Conservation (phyloP, 805 yeast genomes). For the Blastobotrys americana region DNA sequence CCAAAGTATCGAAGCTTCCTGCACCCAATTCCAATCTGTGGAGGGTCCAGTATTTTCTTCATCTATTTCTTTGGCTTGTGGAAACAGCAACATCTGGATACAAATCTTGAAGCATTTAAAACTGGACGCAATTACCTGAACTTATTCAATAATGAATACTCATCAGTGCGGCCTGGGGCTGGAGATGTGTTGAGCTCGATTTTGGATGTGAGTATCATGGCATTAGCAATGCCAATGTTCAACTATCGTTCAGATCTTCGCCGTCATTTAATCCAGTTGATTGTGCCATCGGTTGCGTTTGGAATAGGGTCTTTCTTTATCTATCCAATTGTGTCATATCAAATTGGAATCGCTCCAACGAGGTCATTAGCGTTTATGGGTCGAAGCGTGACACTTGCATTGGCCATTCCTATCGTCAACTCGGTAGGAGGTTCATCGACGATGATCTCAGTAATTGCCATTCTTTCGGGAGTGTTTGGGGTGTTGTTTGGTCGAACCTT, state of each 20-base stretch:
- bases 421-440: conserved; percentile 62
- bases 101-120: conserved; percentile 52
- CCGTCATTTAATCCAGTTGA: conserved; percentile 49
- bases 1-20: conserved; percentile 43
- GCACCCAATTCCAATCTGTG: conserved; percentile 67
- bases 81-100: conserved; percentile 31
- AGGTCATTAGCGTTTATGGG: conserved; percentile 72
- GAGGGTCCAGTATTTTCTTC: conserved; percentile 54
- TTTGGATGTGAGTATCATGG: conserved; percentile 72
- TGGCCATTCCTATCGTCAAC: conserved; percentile 68
- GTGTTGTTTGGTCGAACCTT: conserved; percentile 59
- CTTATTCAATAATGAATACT: conserved; percentile 39
- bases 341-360: conserved; percentile 53
- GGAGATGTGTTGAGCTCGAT: conserved; percentile 66
- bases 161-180: conserved; percentile 60
- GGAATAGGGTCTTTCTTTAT: conserved; percentile 54
- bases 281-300: conserved; percentile 52
- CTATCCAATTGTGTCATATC: conserved; percentile 63
- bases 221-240: conserved; percentile 71
- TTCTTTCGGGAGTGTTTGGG: conserved; percentile 68
- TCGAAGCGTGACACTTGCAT: conserved; percentile 68
- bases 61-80: conserved; percentile 56
- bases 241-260: conserved; percentile 59
- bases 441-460: conserved; percentile 72
- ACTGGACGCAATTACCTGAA: conserved; percentile 62